Percentiles rank a stretch among this genome's conserved stretches.
These are phyloP conservation scores for Entophlyctis helioformis DNA, from an alignment of 192 early-diverging fungal species.

Conservation along the genomic window DNA sequence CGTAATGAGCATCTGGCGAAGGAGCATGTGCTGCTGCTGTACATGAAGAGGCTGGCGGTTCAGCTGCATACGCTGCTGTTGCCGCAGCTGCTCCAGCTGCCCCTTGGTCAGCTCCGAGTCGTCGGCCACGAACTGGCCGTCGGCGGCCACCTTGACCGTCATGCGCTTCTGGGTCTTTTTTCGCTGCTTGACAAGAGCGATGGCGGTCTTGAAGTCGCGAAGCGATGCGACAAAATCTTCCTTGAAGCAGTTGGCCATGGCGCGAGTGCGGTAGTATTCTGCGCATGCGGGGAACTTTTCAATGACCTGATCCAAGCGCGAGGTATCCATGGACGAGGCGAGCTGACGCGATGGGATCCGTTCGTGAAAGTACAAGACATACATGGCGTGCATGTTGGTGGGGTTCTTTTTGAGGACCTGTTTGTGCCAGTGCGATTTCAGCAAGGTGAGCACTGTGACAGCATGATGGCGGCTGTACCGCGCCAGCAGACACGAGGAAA, in stretches of 20 bases:
- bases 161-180: too few relatives aligned
- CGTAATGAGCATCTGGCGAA: too few relatives aligned
- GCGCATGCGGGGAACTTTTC: conserved; percentile 7
- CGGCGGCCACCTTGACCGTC: too few relatives aligned
- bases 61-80: neutral
- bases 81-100: neutral
- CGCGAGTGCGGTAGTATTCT: conserved; percentile 24
- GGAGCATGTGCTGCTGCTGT: too few relatives aligned
- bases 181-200: conserved; percentile 12
- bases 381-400: conserved; percentile 17
- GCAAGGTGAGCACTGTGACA: too few relatives aligned
- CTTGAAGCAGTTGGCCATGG: conserved; percentile 27
- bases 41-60: too few relatives aligned
- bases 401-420: conserved; percentile 22
- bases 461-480: too few relatives aligned
- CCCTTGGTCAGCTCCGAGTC: too few relatives aligned
- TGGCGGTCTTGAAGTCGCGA: conserved; percentile 21
- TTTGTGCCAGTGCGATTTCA: too few relatives aligned
- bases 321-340: conserved; percentile 17
- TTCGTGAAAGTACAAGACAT: conserved; percentile 30
- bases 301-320: conserved; percentile 13
- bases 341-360: conserved; percentile 30
- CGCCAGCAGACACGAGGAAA: too few relatives aligned
- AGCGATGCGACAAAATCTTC: conserved; percentile 19
- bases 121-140: too few relatives aligned